Conservation (phyloP, 495 filamentous ascomycete genomes). For the Penicillium turbatum region DNA sequence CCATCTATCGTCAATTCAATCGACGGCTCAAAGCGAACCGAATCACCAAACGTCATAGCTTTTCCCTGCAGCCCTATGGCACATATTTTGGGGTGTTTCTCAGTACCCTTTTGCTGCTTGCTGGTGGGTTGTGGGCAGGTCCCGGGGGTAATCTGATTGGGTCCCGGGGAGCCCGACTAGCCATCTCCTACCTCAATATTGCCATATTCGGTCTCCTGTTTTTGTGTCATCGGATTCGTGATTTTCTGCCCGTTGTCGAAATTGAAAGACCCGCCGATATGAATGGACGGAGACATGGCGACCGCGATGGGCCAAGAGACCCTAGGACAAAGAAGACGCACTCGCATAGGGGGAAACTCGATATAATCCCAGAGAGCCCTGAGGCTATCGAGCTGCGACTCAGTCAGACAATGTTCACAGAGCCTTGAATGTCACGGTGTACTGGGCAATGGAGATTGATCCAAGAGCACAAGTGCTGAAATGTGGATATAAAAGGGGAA, state of each 20-base stretch:
- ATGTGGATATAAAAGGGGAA: background rate
- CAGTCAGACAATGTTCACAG: constrained; percentile 8
- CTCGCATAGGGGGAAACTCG: background rate
- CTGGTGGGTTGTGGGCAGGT: constrained; percentile 53
- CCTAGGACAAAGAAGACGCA: background rate
- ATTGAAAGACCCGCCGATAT: constrained; percentile 2
- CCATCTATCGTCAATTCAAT: constrained; percentile 55
- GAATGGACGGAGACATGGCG: background rate
- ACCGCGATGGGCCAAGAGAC: background rate
- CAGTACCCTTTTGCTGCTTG: constrained; percentile 46
- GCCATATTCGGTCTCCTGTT: constrained; percentile 50
- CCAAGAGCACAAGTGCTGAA: background rate
- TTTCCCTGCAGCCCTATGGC: constrained; percentile 49
- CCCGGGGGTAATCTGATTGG: constrained; percentile 39
- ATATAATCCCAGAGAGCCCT: background rate
- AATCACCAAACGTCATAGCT: constrained; percentile 39
- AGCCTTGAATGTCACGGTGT: background rate
- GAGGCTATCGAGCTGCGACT: constrained; percentile 2
- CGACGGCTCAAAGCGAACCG: constrained; percentile 40
- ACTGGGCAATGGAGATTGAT: background rate
- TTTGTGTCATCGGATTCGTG: constrained; percentile 13
- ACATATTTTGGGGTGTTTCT: constrained; percentile 45
- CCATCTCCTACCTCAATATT: constrained; percentile 59
- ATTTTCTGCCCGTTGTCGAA: constrained; percentile 4
- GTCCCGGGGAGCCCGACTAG: constrained; percentile 39